Evolutionary conservation across 164 flowering plant species (phyloP).

Genomic region (Magnolia kwangsiensis): DNA sequence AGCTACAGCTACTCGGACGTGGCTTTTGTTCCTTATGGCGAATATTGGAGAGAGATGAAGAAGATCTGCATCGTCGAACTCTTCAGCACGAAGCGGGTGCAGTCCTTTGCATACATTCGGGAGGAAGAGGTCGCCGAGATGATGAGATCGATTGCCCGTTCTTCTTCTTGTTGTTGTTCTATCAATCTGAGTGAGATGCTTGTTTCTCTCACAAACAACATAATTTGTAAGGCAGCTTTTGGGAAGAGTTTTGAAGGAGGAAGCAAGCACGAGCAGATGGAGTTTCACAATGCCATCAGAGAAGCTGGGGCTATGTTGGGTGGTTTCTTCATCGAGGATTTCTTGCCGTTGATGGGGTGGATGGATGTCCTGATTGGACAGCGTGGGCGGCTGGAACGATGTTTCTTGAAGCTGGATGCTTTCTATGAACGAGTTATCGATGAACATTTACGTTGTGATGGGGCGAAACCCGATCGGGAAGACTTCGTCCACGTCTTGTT

Average conservation of each 20-base stretch:
- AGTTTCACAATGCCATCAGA: neutral
- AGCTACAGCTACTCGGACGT: conserved; percentile 9
- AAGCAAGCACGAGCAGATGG: neutral
- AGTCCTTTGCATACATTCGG: conserved; percentile 8
- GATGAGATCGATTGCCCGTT: conserved; percentile 6
- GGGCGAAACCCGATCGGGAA: neutral
- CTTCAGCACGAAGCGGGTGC: conserved; percentile 15
- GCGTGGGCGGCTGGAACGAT: neutral
- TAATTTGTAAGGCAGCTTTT: conserved; percentile 5
- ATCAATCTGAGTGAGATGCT: conserved; percentile 5
- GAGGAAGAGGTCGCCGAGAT: conserved; percentile 15
- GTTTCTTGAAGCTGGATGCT: neutral
- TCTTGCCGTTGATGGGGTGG: conserved; percentile 6
- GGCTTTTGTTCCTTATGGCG: conserved; percentile 21
- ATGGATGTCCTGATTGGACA: neutral
- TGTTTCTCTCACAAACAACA: conserved; percentile 1
- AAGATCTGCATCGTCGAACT: conserved; percentile 17
- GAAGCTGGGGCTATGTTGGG: neutral
- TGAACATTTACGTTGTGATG: neutral
- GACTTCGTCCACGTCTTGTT: neutral
- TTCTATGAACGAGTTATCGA: conserved; percentile 5
- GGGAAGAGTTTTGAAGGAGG: neutral
- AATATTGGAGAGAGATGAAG: conserved; percentile 28
- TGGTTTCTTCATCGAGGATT: neutral
- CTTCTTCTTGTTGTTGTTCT: neutral